These are phyloP conservation scores for Aspergillus carbonarius DNA, from an alignment of 2,329 filamentous ascomycete species.

Conservation along the genomic window DNA sequence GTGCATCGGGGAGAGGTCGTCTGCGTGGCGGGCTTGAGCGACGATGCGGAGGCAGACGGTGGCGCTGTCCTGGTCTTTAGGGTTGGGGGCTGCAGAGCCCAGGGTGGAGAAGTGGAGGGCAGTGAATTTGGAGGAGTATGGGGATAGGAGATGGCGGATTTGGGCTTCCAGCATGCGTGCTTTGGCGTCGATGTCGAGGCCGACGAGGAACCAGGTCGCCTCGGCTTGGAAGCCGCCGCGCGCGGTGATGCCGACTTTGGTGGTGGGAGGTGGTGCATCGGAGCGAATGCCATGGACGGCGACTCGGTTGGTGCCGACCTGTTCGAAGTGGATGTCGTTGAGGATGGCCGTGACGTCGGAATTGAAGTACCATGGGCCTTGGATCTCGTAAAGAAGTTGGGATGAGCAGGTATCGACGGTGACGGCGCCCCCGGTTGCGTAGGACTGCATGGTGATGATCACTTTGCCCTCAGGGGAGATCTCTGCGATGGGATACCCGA, in stretches of 20 bases:
- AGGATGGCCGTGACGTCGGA: constrained; percentile 57
- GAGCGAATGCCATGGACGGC: constrained; percentile 49
- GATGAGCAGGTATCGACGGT: constrained; percentile 53
- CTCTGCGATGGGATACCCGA: constrained; percentile 49
- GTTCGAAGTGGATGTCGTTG: constrained; percentile 52
- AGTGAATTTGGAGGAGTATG: constrained; percentile 33
- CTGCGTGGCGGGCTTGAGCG: constrained; percentile 46
- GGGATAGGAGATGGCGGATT: constrained; percentile 40
- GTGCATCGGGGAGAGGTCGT: constrained; percentile 31
- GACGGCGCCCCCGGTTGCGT: constrained; percentile 41
- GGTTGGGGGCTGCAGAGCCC: constrained; percentile 33
- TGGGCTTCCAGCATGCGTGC: constrained; percentile 48
- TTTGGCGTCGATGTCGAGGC: constrained; percentile 48
- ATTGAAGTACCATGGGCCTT: constrained; percentile 58
- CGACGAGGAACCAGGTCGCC: constrained; percentile 46
- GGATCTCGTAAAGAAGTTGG: constrained; percentile 57
- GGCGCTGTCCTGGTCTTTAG: constrained; percentile 43
- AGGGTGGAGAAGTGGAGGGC: constrained; percentile 32
- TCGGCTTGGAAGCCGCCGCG: constrained; percentile 51
- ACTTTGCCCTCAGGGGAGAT: constrained; percentile 42
- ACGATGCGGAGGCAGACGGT: constrained; percentile 46
- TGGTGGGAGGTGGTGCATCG: constrained; percentile 49
- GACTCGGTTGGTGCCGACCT: constrained; percentile 51
- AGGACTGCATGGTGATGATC: constrained; percentile 47
- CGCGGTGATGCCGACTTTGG: constrained; percentile 51